Conservation (phyloP, 495 filamentous ascomycete species). For the Neurospora sp. region DNA sequence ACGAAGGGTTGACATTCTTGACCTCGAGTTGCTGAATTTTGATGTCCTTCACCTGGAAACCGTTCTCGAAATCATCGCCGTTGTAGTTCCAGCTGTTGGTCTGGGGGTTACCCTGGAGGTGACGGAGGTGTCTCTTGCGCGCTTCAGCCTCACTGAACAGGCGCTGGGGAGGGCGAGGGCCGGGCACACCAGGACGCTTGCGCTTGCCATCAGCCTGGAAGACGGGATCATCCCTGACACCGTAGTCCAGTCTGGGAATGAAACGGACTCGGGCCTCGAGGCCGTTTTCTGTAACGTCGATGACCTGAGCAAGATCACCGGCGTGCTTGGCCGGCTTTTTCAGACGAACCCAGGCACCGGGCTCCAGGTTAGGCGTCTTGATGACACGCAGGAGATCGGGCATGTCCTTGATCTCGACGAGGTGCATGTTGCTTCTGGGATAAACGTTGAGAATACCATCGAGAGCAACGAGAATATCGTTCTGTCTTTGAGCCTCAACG, state of each 20-base stretch:
- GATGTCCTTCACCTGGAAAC: conserved; percentile 89
- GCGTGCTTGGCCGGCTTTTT: conserved; percentile 70
- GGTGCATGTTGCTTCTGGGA: conserved; percentile 65
- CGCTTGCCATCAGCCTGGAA: conserved; percentile 53
- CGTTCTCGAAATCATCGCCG: conserved; percentile 81
- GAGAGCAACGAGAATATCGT: conserved; percentile 70
- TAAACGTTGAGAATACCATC: conserved; percentile 79
- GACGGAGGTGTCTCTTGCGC: conserved; percentile 72
- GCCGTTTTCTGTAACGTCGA: conserved; percentile 88
- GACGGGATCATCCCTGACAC: conserved; percentile 61
- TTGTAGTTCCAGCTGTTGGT: conserved; percentile 73
- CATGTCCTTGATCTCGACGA: conserved; percentile 96
- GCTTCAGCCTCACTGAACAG: conserved; percentile 93
- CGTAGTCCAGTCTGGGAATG: conserved; percentile 89
- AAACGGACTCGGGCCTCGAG: conserved; percentile 76
- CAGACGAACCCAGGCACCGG: conserved; percentile 86
- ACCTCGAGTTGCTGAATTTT: conserved; percentile 75
- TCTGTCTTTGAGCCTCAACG: conserved; percentile 77
- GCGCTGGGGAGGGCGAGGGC: conserved; percentile 71
- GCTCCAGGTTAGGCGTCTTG: conserved; percentile 76
- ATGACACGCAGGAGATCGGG: conserved; percentile 84
- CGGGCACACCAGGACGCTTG: conserved; percentile 55
- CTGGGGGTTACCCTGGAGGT: conserved; percentile 50
- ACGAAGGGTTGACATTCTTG: conserved; percentile 80
- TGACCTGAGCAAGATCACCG: conserved; percentile 84